Evolutionary conservation across 768 basidiomycete genomes (phyloP).

Genomic region (Amanita fuliginea): DNA sequence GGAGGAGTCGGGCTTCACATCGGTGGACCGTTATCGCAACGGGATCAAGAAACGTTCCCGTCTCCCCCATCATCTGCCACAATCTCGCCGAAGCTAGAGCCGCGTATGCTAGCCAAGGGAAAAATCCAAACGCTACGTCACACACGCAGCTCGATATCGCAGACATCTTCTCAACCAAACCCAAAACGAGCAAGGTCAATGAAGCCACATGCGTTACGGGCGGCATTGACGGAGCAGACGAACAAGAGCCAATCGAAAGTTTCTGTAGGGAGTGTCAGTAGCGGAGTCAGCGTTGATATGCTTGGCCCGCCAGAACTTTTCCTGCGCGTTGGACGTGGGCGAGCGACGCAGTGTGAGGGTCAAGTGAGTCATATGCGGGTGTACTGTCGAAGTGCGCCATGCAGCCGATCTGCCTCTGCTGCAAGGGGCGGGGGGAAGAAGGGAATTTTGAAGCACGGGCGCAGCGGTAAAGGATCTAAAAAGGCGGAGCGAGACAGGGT

Average conservation of each 20-base stretch:
- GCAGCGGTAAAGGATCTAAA: conserved; percentile 14
- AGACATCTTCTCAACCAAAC: conserved; percentile 14
- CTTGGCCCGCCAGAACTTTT: conserved; percentile 27
- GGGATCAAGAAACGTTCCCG: neutral
- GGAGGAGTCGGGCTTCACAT: conserved; percentile 36
- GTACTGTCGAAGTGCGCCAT: conserved; percentile 60
- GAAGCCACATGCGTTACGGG: neutral
- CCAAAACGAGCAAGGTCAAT: conserved; percentile 8
- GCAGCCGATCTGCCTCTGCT: conserved; percentile 45
- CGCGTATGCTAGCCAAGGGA: neutral
- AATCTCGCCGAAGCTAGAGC: neutral
- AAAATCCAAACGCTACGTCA: conserved; percentile 18
- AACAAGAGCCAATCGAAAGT: conserved; percentile 12
- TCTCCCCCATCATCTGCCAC: conserved; percentile 6
- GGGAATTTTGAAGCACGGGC: conserved; percentile 16
- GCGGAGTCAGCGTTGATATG: conserved; percentile 1
- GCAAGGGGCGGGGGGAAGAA: conserved; percentile 13
- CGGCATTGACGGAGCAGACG: conserved; percentile 22
- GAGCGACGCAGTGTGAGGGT: conserved; percentile 23
- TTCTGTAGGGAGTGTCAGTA: neutral
- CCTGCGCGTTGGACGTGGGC: conserved; percentile 21
- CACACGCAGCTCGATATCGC: conserved; percentile 31
- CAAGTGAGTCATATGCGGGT: conserved; percentile 45
- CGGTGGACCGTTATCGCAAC: conserved; percentile 25
- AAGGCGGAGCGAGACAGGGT: conserved; percentile 27